Conservation (phyloP, 108 stramenopile genomes). For the Seminavis robusta region DNA sequence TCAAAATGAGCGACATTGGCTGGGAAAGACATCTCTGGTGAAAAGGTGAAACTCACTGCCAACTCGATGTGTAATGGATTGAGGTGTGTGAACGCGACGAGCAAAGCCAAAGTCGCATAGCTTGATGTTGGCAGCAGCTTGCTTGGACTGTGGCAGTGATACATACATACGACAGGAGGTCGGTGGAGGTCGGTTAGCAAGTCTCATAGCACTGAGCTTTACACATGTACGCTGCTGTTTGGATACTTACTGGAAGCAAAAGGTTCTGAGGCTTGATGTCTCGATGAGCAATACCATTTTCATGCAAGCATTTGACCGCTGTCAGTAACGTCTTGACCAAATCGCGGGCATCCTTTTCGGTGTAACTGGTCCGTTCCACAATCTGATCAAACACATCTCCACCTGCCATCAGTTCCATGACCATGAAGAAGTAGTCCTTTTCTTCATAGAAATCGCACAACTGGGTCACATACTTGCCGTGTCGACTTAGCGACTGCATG, state of each 20-base stretch:
- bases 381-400: constrained; percentile 98
- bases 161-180: background rate
- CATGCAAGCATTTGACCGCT: constrained; percentile 85
- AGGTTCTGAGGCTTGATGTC: constrained; percentile 96
- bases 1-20: too few relatives aligned
- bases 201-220: constrained; percentile 8
- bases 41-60: too few relatives aligned
- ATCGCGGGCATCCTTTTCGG: constrained; percentile 92
- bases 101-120: constrained; percentile 96
- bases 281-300: constrained; percentile 80
- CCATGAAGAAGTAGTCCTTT: constrained; percentile 77
- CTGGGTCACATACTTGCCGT: constrained; percentile 73
- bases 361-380: constrained; percentile 77
- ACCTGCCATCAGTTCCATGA: constrained; percentile 87
- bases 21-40: too few relatives aligned
- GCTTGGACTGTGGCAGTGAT: constrained; percentile 22
- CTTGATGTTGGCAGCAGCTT: constrained; percentile 82
- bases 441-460: constrained; percentile 92
- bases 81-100: constrained; percentile 67
- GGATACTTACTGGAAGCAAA: constrained; percentile 49
- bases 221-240: constrained; percentile 4
- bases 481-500: constrained; percentile 41
- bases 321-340: constrained; percentile 60
- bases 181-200: background rate
- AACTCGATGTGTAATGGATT: constrained; percentile 79